Base-by-base conservation (phyloP, 2,329 filamentous ascomycete genomes). In the Epichloe scottii region DNA sequence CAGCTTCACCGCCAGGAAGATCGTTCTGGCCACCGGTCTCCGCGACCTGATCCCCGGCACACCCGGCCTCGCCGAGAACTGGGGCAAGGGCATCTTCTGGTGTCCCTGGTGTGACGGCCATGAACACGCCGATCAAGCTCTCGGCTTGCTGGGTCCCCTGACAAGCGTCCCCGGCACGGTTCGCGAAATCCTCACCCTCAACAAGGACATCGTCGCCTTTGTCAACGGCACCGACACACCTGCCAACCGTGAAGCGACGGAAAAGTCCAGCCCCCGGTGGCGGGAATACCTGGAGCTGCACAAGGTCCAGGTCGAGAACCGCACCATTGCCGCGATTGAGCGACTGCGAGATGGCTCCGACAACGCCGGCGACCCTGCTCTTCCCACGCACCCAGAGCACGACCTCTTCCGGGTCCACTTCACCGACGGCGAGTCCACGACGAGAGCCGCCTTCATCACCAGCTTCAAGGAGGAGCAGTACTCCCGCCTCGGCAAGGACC, bases 41-140 rank as follows among this genome's bases (percentile, higher is more conserved):
- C 65, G 63, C 6, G 79, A 82, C 57, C 60, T 78, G 23, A 63
- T 83, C 2, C 78, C 80, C 1, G 21, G 52, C 0, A 81, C 77
- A 0, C 78, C 79, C 0, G 79, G 80, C 0, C 50, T 82, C 0
- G 34, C 56, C 7, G 74, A 79, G 50, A 74, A 72, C 57, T 83
- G 76, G 72, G 78, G 77, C 46, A 70, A 75, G 53, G 80, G 79
- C 5, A 73, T 82, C 48, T 82, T 67, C 64, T 82, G 79, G 77
- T 83, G 79, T 50, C 78, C 78, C 0, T 83, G 79, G 79, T 83
- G 79, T 55, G 79, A 83, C 58, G 79, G 79, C 12, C 70, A 75
- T 55, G 79, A 83, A 63, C 78, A 82, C 60, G 74, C 73, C 0
- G 77, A 81, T 58, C 78, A 82, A 54, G 53, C 71, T 0, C 68